Base-by-base conservation (phyloP, 2,329 filamentous ascomycete genomes). In the Ophiostoma populinum region DNA sequence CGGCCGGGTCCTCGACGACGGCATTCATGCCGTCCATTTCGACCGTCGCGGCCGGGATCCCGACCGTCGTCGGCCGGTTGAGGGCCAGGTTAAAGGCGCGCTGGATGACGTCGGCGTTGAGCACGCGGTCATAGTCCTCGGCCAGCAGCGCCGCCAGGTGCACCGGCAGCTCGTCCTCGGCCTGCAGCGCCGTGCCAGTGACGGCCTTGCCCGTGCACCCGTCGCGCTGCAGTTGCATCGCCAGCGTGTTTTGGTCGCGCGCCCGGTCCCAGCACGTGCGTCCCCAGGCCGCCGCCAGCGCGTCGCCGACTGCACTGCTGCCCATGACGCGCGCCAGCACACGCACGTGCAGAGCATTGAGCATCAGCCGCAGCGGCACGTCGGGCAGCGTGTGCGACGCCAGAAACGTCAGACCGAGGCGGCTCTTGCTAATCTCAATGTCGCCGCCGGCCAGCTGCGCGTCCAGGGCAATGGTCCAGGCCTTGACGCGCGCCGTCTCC, bases 381-480 rank as follows among this genome's bases (percentile, higher is more conserved):
- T 82, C 74, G 9, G 86, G 85, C 2, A 94, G 63, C 1, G 86
- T 93, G 17, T 78, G 77, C 2, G 86, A 92, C 7, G 86, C 85
- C 48, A 94, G 75, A 18, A 94, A 65, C 0, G 86, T 93, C 33
- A 94, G 62, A 0, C 87, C 70, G 21, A 94, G 64, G 33, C 87
- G 75, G 53, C 81, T 85, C 54, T 80, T 85, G 61, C 79, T 92
- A 46, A 94, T 80, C 52, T 92, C 81, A 7, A 77, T 70, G 54
- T 94, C 87, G 11, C 87, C 86, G 27, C 87, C 87, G 8, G 82
- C 82, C 15, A 95, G 66, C 53, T 94, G 87, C 18, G 87, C 85
- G 54, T 95, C 87, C 36, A 94, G 68, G 11, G 86, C 86, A 48
- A 93, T 93, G 22, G 78, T 70, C 87, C 87, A 95, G 0, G 85